Evolutionary conservation across 1,284 basidiomycete genomes (phyloP), one percentile per base, ranked within the genome.

Genomic region (Microbotryum violaceum): DNA sequence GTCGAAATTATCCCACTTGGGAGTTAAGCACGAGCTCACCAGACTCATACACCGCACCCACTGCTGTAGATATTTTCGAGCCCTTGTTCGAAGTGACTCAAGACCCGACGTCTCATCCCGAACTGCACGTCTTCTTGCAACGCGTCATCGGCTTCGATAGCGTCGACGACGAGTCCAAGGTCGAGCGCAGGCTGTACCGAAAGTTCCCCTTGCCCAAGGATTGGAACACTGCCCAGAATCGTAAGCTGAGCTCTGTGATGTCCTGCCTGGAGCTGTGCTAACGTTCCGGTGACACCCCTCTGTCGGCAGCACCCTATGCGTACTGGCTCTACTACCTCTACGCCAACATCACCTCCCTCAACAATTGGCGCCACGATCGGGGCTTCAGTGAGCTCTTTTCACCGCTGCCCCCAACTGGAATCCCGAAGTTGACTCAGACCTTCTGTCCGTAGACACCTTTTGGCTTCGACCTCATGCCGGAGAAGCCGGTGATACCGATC

Each of bases 401-500:
- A n/a, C 29, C 31, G 29, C 9, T 10, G 0, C 31, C 20, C n/a
- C 45, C 10, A 10, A 0, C 18, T n/a, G 16, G 18, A 4, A 25
- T 20, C 16, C 5, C 33, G 4, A 1, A 5, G 27, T 54, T 21
- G 31, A 49, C 14, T 18, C 63, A 56, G 51, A 5, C 57, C 62
- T 57, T 60, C 42, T 20, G 12, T 10, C 37, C 25, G 21, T 68
- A 93, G 91, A 86, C 74, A 98, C 94, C 0, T 94, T 99, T 74
- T 94, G 97, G 46, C 84, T 99, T 61, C 87, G 96, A 48, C 96
- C 96, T 1, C 96, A 98, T 76, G 89, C 89, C 29, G 96, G 96
- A 58, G 96, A 99, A 79, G 96, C 96, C 1, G 96, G 96, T 48
- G 96, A 99, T 74, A 91, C 96, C 0, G 94, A 98, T 75, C 96